These are phyloP conservation scores for Aureobasidium sp. DNA, from an alignment of 2,329 filamentous ascomycete species.

Conservation along the genomic window DNA sequence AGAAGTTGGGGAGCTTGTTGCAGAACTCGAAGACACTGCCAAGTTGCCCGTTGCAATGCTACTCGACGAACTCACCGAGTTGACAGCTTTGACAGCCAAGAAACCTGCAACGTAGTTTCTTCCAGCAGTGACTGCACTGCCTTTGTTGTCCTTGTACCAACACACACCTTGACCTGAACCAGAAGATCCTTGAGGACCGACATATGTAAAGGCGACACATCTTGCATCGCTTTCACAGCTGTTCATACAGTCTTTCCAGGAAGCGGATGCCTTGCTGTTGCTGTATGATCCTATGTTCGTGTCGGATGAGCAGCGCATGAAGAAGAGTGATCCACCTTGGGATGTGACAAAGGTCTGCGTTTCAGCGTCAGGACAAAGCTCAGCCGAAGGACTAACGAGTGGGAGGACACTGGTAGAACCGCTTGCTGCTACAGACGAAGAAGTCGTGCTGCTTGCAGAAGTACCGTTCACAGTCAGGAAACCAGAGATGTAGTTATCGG, in stretches of 20 bases:
- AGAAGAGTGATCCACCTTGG: slow-evolving; percentile 8
- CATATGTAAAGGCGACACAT: slow-evolving; percentile 19
- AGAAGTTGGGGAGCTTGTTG: background rate
- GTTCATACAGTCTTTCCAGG: slow-evolving; percentile 18
- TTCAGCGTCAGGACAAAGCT: slow-evolving; percentile 12
- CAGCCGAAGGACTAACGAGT: slow-evolving; percentile 12
- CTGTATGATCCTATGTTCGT: slow-evolving; percentile 17
- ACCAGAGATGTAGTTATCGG: slow-evolving; percentile 14
- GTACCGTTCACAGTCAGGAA: background rate
- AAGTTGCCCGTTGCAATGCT: background rate
- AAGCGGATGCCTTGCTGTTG: slow-evolving; percentile 10
- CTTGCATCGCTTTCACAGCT: slow-evolving; percentile 15
- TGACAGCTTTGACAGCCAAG: slow-evolving; percentile 1
- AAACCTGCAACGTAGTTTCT: slow-evolving; percentile 17
- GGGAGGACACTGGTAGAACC: slow-evolving; percentile 15
- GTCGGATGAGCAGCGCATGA: slow-evolving; percentile 17
- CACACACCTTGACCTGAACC: slow-evolving; percentile 15
- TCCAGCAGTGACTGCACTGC: slow-evolving; percentile 4
- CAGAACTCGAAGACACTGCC: background rate
- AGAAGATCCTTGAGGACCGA: slow-evolving; percentile 7
- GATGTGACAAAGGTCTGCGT: slow-evolving; percentile 13
- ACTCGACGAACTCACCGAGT: background rate
- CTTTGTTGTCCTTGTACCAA: slow-evolving; percentile 19
- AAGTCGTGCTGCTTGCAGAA: background rate
- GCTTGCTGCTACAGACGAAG: slow-evolving; percentile 15